Conservation (phyloP, 2,329 filamentous ascomycete species). For the Xylariaceae sp. region DNA sequence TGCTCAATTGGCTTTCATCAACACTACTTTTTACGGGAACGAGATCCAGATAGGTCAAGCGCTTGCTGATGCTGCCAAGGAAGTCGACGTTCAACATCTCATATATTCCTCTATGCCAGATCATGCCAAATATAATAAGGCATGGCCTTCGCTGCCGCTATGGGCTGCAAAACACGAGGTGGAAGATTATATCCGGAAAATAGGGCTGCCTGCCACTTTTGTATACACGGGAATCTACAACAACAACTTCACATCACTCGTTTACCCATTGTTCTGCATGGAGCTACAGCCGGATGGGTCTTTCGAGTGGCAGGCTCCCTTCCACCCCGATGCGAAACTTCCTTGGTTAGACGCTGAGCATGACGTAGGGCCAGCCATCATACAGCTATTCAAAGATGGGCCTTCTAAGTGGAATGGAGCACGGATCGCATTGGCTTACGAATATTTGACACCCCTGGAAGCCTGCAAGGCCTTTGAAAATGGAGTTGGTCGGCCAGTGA, state of each 20-base stretch:
- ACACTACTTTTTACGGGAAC: constrained; percentile 95
- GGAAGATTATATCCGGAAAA: constrained; percentile 82
- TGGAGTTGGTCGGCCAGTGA: constrained; percentile 72
- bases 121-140: constrained; percentile 71
- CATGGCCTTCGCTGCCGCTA: constrained; percentile 79
- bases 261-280: constrained; percentile 94
- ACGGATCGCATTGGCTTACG: constrained; percentile 84
- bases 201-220: constrained; percentile 83
- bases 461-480: constrained; percentile 76
- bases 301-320: constrained; percentile 90
- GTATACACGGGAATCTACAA: constrained; percentile 98
- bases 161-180: constrained; percentile 93
- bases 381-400: constrained; percentile 95
- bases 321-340: constrained; percentile 81
- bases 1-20: constrained; percentile 89
- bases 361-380: constrained; percentile 84
- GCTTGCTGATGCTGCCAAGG: constrained; percentile 84
- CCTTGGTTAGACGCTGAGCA: constrained; percentile 97
- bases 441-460: constrained; percentile 78
- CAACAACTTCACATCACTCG: constrained; percentile 94
- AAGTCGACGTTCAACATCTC: constrained; percentile 80
- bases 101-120: constrained; percentile 98
- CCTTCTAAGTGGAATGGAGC: constrained; percentile 74
- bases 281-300: constrained; percentile 79
- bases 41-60: constrained; percentile 86